Evolutionary conservation across 176 grass and related monocot species (phyloP), one percentile per base, ranked within the genome.

Genomic region (Hordeum vulgare): DNA sequence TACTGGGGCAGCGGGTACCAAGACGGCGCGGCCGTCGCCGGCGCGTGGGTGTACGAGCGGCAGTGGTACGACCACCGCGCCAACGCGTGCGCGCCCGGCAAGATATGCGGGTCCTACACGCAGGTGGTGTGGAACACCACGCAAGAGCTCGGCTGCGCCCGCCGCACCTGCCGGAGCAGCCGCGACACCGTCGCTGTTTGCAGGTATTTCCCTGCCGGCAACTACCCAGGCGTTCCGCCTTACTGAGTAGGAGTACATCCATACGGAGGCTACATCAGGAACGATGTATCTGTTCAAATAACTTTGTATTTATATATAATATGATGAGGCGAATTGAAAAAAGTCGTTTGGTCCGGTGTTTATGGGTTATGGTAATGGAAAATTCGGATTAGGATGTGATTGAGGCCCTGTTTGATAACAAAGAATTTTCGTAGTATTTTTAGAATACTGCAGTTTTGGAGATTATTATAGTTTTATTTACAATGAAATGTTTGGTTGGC

Each of bases 131-230:
- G 35, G 66, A 57, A 40, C 21, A 40, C 31, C 6, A 41, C 66
- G 15, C 53, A 12, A 15, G 34, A 81, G 15, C 49, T 82, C 18
- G 80, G 80, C 25, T 82, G 80, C 67, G 53, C 17, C 27, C 66
- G 59, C 26, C 41, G 25, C 31, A 23, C 25, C 3, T 86, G 87
- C 76, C 34, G n/a, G 49, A 25, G 31, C 17, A 24, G 36, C 12
- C 17, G 10, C 18, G 83, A 64, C 60, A 60, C 71, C 45, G 8
- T 89, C 12, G 70, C 53, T 10, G 71, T 89, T 34, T 86, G 85
- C 81, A 71, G 79, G 24, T 91, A 91, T 34, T 88, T 81, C 75
- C 85, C 77, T 36, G 37, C 61, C 21, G 88, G 88, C 14, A 90
- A 88, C 58, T 14, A 62, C 27, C 11, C 11, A 27, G 84, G 84